Evolutionary conservation across 2,329 filamentous ascomycete genomes (phyloP), one percentile per base, ranked within the genome.

Genomic region (Fonsecaea multimorphosa): DNA sequence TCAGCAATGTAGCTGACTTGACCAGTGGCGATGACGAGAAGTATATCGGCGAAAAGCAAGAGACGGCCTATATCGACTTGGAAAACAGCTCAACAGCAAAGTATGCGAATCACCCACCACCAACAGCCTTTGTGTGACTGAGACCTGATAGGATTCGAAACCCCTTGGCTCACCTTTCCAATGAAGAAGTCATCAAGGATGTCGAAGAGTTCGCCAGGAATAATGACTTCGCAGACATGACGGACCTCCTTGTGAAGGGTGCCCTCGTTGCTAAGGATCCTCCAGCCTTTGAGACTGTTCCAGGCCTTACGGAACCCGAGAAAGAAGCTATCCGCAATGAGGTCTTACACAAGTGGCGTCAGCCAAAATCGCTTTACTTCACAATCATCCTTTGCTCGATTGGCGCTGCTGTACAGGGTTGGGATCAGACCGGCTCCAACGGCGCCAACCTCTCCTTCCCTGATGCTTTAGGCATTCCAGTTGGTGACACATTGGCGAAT

Each of bases 381-480:
- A 83, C 81, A 8, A 82, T 85, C 67, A 78, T 82, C 46, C 76
- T 84, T 14, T 84, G 82, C 71, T 84, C 82, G 1, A 78, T 85
- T 52, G 83, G 80, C 49, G 82, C 83, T 58, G 82, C 82, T 8
- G 80, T 84, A 0, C 83, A 68, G 62, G 79, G 79, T 32, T 84
- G 82, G 82, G 82, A 83, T 75, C 82, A 84, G 71, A 83, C 82
- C 11, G 82, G 81, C n/a, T 79, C 79, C 24, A 85, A 84, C 66
- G 83, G 82, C 3, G 83, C 83, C 40, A 85, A 85, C 59, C 73
- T 85, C 27, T 82, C 78, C 2, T 85, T 84, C 70, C 82, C 83
- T 3, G 72, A 73, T 29, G 79, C 77, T 11, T 78, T 83, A 54
- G 78, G 77, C 44, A 86, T 83, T 29, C 74, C 76, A 1, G 74